Base-by-base conservation (phyloP, 1,284 basidiomycete species). In the Somion occarium region DNA sequence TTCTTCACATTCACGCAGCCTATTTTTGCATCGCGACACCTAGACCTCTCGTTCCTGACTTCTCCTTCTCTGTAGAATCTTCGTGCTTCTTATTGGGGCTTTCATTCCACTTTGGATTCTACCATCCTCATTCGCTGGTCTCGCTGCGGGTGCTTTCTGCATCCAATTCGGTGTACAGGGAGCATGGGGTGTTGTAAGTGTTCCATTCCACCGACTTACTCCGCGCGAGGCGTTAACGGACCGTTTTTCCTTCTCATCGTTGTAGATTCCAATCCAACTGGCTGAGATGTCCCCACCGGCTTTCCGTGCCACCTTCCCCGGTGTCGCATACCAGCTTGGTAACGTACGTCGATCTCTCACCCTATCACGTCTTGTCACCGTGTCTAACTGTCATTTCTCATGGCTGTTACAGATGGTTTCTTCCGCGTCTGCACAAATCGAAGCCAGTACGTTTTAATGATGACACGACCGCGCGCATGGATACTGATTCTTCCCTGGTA, bases 231-330 rank as follows among this genome's bases (percentile, higher is more conserved):
- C n/a, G n/a, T n/a, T n/a, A n/a, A n/a, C n/a, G n/a, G n/a, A n/a
- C n/a, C 19, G 24, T 20, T 44, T 4, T 26, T 41, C 19, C 24
- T 24, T 20, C 25, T 24, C 22, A n/a, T n/a, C n/a, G n/a, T n/a
- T n/a, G n/a, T 60, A 87, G 73, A 86, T 92, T 58, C 91, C 91
- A 2, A 91, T 93, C 61, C 85, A 89, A 65, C 75, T 97, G n/a
- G 80, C 86, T 2, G 96, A 98, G 69, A 85, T 95, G 69, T 88
- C 91, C 0, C 93, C 94, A 0, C 85, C 93, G 0, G 93, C 92
- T 0, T 98, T 97, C 80, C 80, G 95, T 49, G 92, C 93, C 5
- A 90, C 91, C 0, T 98, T 96, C 77, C 88, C 89, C 19, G 95
- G 95, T 57, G 81, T 96, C 0, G 86, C 90, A 0, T 98, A 96